Conservation (phyloP, 768 basidiomycete species). For the Trametes cinnabarina region DNA sequence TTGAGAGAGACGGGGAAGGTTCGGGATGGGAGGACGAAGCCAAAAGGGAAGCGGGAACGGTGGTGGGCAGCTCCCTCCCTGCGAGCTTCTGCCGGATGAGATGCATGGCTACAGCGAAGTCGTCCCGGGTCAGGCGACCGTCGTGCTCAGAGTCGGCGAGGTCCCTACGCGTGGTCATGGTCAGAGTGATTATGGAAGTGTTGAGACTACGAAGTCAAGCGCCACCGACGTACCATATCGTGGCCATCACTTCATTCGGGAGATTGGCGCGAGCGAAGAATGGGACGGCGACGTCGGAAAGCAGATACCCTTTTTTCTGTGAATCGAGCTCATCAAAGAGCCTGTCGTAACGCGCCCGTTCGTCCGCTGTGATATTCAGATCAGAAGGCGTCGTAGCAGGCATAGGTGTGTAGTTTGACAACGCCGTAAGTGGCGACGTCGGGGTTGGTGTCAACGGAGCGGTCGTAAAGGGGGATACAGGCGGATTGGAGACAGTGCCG, state of each 20-base stretch:
- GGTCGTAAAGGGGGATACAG: not conserved
- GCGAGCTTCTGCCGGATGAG: conserved; percentile 82
- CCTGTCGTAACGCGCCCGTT: conserved; percentile 74
- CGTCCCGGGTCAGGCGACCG: conserved; percentile 81
- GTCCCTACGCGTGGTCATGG: conserved; percentile 61
- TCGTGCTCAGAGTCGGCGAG: conserved; percentile 85
- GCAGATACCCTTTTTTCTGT: conserved; percentile 72
- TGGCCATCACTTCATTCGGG: conserved; percentile 73
- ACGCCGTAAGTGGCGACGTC: conserved; percentile 4
- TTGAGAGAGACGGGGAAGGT: not conserved
- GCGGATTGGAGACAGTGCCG: not conserved
- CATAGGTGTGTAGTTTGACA: not conserved
- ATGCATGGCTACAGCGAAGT: conserved; percentile 94
- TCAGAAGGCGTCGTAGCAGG: conserved; percentile 12
- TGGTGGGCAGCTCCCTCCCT: conserved; percentile 68
- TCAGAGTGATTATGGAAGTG: not conserved
- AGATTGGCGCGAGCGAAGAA: conserved; percentile 90
- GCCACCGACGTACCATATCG: conserved; percentile 68
- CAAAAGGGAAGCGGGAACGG: conserved; percentile 31
- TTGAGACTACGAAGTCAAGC: not conserved
- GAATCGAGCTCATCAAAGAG: conserved; percentile 84
- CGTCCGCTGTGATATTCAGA: conserved; percentile 81
- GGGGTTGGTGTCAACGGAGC: conserved; percentile 6
- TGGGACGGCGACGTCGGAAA: conserved; percentile 88
- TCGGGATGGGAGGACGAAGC: not conserved